Evolutionary conservation across 2,329 filamentous ascomycete genomes (phyloP), one percentile per base, ranked within the genome.

Genomic region (Cercospora sesami): DNA sequence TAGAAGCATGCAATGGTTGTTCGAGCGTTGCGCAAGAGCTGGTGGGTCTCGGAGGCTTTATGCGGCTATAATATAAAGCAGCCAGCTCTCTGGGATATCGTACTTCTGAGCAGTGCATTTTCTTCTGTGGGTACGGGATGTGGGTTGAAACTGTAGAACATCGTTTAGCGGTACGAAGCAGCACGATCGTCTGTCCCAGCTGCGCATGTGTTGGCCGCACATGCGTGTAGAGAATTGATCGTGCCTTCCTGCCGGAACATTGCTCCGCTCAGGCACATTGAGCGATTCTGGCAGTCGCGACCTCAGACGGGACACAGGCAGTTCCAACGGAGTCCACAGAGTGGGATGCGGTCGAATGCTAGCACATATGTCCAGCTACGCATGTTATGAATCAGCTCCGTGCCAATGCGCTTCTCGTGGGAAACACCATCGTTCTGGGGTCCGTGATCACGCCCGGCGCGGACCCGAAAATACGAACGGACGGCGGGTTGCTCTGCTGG

Each of bases 1-100:
- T 53, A 58, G 28, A 58, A 31, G 55, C 18, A 58, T 58, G 55
- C 55, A 58, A 53, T 16, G 14, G 21, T 53, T 53, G 48, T 53
- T 53, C 48, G 48, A 53, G 48, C 14, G 48, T 53, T 53, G 48
- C 48, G 48, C 48, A 53, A 53, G 48, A 53, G 14, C 48, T 26
- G 7, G 45, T 51, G 45, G 45, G 21, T 51, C 45, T 21, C 18
- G 18, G 42, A 21, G 45, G 18, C 18, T 23, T 26, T 21, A 51
- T 51, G 45, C 45, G 45, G 45, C 45, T 51, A 14, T 3, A 28
- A n/a, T 55, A n/a, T 30, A 26, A 28, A 16, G 26, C 5, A 28
- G 48, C 48, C 48, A 28, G 48, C 26, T 28, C 23, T 23, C 23
- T 28, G 48, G 48, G 21, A 55, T 14, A 55, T 55, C 12, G 7